A percentile compares a stretch with the other conserved stretches of the same genome.
These are phyloP conservation scores for Salix koriyanagi DNA, from an alignment of 345 rosid genomes.

Conservation along the genomic window DNA sequence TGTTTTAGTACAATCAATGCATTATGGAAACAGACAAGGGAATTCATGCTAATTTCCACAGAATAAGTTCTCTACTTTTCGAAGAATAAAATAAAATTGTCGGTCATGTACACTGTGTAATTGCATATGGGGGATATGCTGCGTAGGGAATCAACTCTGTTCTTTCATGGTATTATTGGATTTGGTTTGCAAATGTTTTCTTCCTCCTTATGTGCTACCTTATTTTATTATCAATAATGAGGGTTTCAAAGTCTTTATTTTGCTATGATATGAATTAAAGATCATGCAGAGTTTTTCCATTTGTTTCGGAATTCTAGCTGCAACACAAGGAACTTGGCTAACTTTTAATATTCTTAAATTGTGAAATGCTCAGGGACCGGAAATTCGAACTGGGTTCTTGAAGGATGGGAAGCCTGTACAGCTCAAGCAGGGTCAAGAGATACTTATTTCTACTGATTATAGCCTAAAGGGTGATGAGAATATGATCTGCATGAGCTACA, in stretches of 20 bases:
- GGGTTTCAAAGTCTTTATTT: not conserved
- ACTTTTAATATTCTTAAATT: not conserved
- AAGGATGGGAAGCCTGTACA: slow-evolving; percentile 25
- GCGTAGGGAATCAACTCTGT: not conserved
- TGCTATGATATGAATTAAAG: not conserved
- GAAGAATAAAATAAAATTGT: slow-evolving; percentile 6
- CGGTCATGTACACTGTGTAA: not conserved
- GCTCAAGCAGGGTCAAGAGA: slow-evolving; percentile 23
- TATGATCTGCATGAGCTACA: slow-evolving; percentile 28
- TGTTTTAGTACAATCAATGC: not conserved
- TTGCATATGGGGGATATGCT: not conserved
- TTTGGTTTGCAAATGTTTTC: not conserved
- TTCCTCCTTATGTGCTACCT: not conserved
- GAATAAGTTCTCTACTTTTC: slow-evolving; percentile 1
- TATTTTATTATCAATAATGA: not conserved
- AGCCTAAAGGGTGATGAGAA: slow-evolving; percentile 28
- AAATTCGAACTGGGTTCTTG: slow-evolving; percentile 26
- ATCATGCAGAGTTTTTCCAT: not conserved
- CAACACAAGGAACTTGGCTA: not conserved
- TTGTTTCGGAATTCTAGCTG: not conserved
- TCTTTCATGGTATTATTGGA: not conserved
- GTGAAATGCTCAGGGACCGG: slow-evolving; percentile 17
- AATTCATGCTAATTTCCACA: not conserved
- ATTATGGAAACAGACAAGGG: not conserved
- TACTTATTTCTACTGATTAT: slow-evolving; percentile 24